Evolutionary conservation across 139 green algal genomes (phyloP).

Genomic region (Closterium sp.): DNA sequence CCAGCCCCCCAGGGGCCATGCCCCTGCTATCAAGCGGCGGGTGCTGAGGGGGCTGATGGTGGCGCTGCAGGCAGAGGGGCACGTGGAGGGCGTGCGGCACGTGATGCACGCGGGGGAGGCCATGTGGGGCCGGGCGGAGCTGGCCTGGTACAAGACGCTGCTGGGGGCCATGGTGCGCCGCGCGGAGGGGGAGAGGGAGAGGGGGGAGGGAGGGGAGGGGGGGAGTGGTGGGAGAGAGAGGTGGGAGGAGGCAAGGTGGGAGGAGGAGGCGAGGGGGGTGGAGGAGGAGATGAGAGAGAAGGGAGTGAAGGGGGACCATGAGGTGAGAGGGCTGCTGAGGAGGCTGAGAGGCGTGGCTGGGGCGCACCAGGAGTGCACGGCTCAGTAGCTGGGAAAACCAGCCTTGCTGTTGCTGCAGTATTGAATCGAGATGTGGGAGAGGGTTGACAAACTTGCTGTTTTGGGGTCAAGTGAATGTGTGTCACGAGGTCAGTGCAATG

Average conservation of each 20-base stretch:
- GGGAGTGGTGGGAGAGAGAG: not conserved
- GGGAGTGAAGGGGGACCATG: not conserved
- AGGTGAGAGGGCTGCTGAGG: not conserved
- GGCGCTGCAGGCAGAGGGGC: not conserved
- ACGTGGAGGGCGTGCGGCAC: not conserved
- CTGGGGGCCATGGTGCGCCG: not conserved
- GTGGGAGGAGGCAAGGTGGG: not conserved
- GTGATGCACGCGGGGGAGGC: not conserved
- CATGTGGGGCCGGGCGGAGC: not conserved
- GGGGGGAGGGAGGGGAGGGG: not conserved
- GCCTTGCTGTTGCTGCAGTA: too few species aligned
- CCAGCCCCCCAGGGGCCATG: not conserved
- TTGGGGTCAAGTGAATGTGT: too few species aligned
- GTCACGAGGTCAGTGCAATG: too few species aligned
- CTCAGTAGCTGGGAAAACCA: too few species aligned
- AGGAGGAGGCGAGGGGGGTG: not conserved
- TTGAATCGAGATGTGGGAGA: too few species aligned
- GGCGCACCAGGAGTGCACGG: not conserved
- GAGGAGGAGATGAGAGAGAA: not conserved
- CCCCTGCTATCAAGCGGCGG: not conserved
- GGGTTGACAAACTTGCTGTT: too few species aligned
- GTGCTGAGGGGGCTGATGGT: not conserved
- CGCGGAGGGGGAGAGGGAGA: not conserved
- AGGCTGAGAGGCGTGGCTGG: not conserved
- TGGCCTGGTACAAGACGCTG: not conserved